Conservation (phyloP, 805 yeast species). For the Millerozyma miso region DNA sequence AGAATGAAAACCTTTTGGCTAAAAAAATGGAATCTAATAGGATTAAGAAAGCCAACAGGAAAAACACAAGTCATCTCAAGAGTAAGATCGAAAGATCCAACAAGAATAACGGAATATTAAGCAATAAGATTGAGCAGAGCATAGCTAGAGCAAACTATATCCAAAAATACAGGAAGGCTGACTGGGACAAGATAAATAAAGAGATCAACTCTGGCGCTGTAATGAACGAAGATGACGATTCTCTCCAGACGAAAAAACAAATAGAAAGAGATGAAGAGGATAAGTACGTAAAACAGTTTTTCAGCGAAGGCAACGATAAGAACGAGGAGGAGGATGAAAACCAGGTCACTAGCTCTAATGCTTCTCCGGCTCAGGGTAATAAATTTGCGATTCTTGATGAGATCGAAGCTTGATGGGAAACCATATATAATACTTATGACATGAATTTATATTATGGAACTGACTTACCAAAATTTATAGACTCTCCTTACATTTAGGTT, state of each 20-base stretch:
- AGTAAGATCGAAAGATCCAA: slow-evolving; percentile 46
- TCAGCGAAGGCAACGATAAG: slow-evolving; percentile 12
- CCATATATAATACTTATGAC: too few relatives aligned
- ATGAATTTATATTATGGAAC: too few relatives aligned
- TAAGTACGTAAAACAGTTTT: slow-evolving; percentile 30
- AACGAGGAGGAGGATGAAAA: background rate
- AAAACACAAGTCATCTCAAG: slow-evolving; percentile 26
- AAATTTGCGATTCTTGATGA: slow-evolving; percentile 38
- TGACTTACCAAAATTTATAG: too few relatives aligned
- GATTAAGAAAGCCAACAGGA: slow-evolving; percentile 27
- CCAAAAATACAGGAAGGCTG: slow-evolving; percentile 59
- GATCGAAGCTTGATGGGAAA: slow-evolving; percentile 28
- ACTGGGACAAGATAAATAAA: slow-evolving; percentile 68
- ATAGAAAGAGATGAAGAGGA: slow-evolving; percentile 33
- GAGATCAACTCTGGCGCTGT: slow-evolving; percentile 28
- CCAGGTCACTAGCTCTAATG: background rate
- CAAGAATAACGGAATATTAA: slow-evolving; percentile 50
- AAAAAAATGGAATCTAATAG: slow-evolving; percentile 47
- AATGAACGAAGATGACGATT: slow-evolving; percentile 1
- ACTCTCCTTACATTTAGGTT: too few relatives aligned
- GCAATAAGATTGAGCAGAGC: slow-evolving; percentile 61
- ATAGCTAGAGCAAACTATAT: slow-evolving; percentile 60
- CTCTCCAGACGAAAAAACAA: slow-evolving; percentile 17
- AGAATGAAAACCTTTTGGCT: slow-evolving; percentile 58
- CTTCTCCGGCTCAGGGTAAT: slow-evolving; percentile 11